Base-by-base conservation (phyloP, 1,284 basidiomycete species). In the Ustilago crameri region DNA sequence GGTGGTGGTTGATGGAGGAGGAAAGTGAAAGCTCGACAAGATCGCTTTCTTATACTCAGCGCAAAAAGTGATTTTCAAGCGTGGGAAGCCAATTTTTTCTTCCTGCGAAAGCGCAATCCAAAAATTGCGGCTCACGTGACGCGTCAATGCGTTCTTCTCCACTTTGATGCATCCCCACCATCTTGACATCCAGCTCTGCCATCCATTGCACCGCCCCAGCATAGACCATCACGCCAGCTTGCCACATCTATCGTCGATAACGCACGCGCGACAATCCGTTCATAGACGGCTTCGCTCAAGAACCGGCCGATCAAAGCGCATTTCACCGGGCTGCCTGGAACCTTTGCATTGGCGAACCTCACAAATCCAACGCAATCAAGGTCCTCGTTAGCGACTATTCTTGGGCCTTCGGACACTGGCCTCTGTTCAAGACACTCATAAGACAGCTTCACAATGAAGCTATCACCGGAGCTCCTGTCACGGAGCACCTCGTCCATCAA, bases 381-480 rank as follows among this genome's bases (percentile, higher is more conserved):
- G n/a, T n/a, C n/a, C n/a, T n/a, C n/a, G n/a, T n/a, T n/a, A n/a
- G n/a, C n/a, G n/a, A n/a, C n/a, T n/a, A n/a, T n/a, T n/a, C n/a
- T n/a, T n/a, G n/a, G n/a, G n/a, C n/a, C n/a, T n/a, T n/a, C n/a
- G n/a, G n/a, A n/a, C n/a, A n/a, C n/a, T n/a, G n/a, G n/a, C 7
- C 37, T 9, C 37, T 12, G 7, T 5, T 40, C 37, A n/a, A 40
- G 9, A 20, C 34, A 10, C 35, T 17, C 18, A n/a, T 22, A 9
- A 45, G 15, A 45, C 26, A 45, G 23, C 43, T 8, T 30, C 23
- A 22, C 14, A 47, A 92, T 94, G 90, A 94, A 93, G 89, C 90
- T 95, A 85, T 93, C 93, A 45, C 92, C 93, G 65, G 93, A 95
- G 87, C 89, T 95, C 74, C 87, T 95, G 70, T 89, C 88, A 20